These are phyloP conservation scores for Amoeboradix gromovi DNA, from an alignment of 371 early-diverging fungal species.

Conservation along the genomic window DNA sequence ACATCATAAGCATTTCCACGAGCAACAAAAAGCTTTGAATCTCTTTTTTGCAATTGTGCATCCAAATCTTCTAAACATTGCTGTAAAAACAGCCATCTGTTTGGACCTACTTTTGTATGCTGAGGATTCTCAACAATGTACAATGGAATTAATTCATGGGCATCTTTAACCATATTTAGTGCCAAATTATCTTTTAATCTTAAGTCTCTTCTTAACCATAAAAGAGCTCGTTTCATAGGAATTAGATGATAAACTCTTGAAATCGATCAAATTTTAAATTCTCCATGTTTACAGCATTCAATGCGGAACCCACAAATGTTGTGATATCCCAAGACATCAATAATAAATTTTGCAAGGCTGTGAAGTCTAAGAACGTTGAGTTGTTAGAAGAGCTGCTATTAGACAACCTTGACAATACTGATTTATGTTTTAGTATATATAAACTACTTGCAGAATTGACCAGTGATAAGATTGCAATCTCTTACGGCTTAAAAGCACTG, in stretches of 20 bases:
- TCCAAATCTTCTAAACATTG: constrained; percentile 4
- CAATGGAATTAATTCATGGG: constrained; percentile 4
- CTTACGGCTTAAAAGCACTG: neutral
- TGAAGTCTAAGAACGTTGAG: neutral
- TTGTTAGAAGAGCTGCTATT: neutral
- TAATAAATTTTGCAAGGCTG: neutral
- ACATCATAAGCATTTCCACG: constrained; percentile 5
- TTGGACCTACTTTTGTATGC: constrained; percentile 3
- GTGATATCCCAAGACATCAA: neutral
- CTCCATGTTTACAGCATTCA: neutral
- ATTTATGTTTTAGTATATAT: neutral
- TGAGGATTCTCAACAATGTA: constrained; percentile 5
- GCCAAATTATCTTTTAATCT: constrained; percentile 17
- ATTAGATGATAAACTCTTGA: too few species aligned
- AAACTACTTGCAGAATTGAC: neutral
- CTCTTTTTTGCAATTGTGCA: constrained; percentile 3
- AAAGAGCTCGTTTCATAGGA: neutral
- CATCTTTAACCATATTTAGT: constrained; percentile 2
- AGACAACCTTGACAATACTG: neutral
- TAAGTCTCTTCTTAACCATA: constrained; percentile 21
- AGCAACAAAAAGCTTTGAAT: constrained; percentile 5
- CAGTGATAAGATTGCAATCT: neutral
- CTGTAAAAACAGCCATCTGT: constrained; percentile 7
- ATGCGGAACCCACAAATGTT: neutral
- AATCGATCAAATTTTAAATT: too few species aligned